Base-by-base conservation (phyloP, 2,329 filamentous ascomycete genomes). In the Hortaea werneckii region DNA sequence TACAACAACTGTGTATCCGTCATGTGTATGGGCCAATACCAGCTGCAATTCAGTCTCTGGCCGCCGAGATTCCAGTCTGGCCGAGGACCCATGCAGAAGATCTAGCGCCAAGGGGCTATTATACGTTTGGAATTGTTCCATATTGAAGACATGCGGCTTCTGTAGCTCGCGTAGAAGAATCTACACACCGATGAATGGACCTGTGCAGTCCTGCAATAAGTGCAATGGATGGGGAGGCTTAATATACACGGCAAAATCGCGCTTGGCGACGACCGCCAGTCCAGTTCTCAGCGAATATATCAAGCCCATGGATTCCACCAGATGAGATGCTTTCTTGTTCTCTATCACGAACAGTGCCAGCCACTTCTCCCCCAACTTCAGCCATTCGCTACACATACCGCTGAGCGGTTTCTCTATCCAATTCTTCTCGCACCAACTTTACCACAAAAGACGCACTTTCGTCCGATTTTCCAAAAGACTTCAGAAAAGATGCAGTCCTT, bases 351-450 rank as follows among this genome's bases (percentile, higher is more conserved):
- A 41, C 37, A 40, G 38, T 41, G 38, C 43, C 6, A 45, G 37
- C 37, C 32, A 35, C 12, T 26, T 8, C 28, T 5, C 34, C 39
- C 12, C 29, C 27, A 37, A 34, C 40, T 39, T 26, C 45, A 48
- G 42, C 42, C 46, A 42, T 35, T 48, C 46, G 43, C 40, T 48
- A 30, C 47, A 50, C 45, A 52, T 45, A 52, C 50, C 50, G 50
- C 50, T 52, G 50, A 52, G 42, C 50, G 50, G 50, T 43, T 52
- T 48, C 20, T 20, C 20, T 20, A 30, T 48, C 37, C 47, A 48
- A 50, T 48, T 48, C 38, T 49, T 49, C 32, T 29, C 20, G 20
- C 40, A 39, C 13, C 37, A 39, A 26, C 10, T 39, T 13, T 30
- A 42, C 13, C 37, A 9, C 38, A 35, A 46, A 12, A 29, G 29